Percentiles rank a stretch among this genome's conserved stretches.
Conservation (phyloP, 345 rosid species). For the Ceriops tagal region DNA sequence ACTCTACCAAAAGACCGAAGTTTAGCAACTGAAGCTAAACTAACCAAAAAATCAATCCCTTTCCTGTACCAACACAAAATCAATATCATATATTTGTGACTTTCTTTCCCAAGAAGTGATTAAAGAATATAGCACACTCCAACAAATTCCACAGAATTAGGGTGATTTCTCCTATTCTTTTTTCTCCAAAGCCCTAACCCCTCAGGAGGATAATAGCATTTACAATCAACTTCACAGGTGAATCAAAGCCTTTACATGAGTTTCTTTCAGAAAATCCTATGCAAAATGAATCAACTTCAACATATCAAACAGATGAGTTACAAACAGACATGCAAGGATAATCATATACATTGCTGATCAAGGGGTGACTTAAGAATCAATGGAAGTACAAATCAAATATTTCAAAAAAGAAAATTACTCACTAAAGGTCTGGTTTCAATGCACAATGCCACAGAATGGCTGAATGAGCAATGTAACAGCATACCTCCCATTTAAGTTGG, state of each 20-base stretch:
- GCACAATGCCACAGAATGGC: not conserved
- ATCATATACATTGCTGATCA: not conserved
- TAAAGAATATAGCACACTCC: not conserved
- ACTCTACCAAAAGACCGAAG: conserved; percentile 76
- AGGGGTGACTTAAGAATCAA: not conserved
- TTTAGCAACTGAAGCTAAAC: conserved; percentile 67
- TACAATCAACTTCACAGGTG: not conserved
- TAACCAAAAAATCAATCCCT: conserved; percentile 47
- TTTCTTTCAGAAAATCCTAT: not conserved
- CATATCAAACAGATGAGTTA: not conserved
- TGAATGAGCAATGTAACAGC: not conserved
- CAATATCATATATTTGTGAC: conserved; percentile 11
- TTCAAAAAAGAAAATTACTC: not conserved
- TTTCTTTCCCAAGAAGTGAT: not conserved
- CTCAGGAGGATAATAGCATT: not conserved
- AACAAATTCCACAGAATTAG: not conserved
- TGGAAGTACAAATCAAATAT: not conserved
- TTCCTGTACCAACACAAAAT: conserved; percentile 44
- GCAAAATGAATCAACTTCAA: conserved; percentile 4
- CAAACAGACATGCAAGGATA: too few relatives aligned
- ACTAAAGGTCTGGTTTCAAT: not conserved
- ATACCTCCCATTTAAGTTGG: conserved; percentile 55
- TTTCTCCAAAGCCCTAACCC: not conserved
- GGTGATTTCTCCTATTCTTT: not conserved
- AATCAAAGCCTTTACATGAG: not conserved